Percentiles rank a stretch among this genome's conserved stretches.
These are phyloP conservation scores for Ogataea parapolymorpha DNA, from an alignment of 805 yeast genomes.

Conservation along the genomic window DNA sequence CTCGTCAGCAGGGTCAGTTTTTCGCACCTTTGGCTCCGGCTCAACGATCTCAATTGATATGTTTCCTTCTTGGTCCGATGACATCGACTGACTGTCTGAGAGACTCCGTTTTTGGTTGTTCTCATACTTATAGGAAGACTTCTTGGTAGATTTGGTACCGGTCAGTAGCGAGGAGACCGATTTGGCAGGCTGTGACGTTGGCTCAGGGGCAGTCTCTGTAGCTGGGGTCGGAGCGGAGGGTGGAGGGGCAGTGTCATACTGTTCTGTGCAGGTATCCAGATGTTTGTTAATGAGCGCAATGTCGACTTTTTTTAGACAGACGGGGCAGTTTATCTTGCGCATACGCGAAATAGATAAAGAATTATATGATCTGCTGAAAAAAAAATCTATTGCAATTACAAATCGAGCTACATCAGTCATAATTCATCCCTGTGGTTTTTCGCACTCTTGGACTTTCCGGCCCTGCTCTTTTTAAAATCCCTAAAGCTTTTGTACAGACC, in stretches of 20 bases:
- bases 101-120: constrained; percentile 6
- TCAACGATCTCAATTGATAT: constrained; percentile 3
- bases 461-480: constrained; percentile 13
- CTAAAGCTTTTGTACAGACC: constrained; percentile 25
- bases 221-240: constrained; percentile 4
- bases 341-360: constrained; percentile 16
- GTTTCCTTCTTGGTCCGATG: constrained; percentile 3
- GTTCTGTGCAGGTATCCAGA: constrained; percentile 29
- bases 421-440: constrained; percentile 1
- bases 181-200: constrained; percentile 2
- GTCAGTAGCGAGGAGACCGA: constrained; percentile 16
- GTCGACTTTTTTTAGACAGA: constrained; percentile 29
- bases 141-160: constrained; percentile 11
- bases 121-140: constrained; percentile 15
- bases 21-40: constrained; percentile 6
- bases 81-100: constrained; percentile 6
- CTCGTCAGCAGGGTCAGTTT: constrained; percentile 17
- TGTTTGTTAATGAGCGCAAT: constrained; percentile 33
- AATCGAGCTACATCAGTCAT: background rate
- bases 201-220: background rate
- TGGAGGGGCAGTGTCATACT: background rate
- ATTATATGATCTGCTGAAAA: background rate
- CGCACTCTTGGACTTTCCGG: constrained; percentile 18
- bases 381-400: background rate
- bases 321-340: constrained; percentile 36